Percentiles rank a stretch among this genome's conserved stretches.
These are phyloP conservation scores for Fulvia fulva DNA, from an alignment of 2,329 filamentous ascomycete genomes.

Conservation along the genomic window DNA sequence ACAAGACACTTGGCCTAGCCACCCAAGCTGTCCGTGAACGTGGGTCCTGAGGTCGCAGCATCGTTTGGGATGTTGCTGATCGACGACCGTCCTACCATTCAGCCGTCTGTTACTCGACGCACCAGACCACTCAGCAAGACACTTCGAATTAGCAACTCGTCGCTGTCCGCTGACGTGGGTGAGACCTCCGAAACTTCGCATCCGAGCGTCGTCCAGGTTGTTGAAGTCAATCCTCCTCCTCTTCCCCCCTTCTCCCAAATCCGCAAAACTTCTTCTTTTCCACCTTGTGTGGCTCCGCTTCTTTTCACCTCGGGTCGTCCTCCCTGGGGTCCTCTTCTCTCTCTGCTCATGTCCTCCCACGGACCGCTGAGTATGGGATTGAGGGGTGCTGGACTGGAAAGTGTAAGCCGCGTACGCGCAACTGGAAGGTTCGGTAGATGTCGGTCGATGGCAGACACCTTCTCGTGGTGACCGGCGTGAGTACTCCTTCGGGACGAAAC, in stretches of 20 bases:
- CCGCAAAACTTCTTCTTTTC: background rate
- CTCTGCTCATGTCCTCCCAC: background rate
- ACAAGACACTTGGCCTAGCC: background rate
- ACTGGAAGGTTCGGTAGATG: background rate
- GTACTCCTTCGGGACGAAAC: background rate
- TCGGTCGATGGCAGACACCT: background rate
- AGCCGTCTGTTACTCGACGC: background rate
- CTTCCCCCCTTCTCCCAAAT: background rate
- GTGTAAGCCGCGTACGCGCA: background rate
- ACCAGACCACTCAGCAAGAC: background rate
- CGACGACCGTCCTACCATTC: background rate
- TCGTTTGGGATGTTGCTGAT: background rate
- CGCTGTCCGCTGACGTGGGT: background rate
- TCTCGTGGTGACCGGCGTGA: background rate
- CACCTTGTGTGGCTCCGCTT: background rate
- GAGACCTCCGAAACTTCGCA: background rate
- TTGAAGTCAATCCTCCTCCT: background rate
- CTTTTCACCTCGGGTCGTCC: background rate
- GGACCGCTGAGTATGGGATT: background rate
- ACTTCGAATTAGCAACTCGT: background rate
- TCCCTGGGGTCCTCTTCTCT: background rate
- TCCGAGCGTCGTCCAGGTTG: background rate
- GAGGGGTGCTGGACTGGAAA: background rate
- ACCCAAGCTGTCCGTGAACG: background rate
- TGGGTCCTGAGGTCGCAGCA: background rate